phyloP scores from a whole-genome alignment of 208 protist genomes.

The Acanthamoeba culbertsoni region DNA sequence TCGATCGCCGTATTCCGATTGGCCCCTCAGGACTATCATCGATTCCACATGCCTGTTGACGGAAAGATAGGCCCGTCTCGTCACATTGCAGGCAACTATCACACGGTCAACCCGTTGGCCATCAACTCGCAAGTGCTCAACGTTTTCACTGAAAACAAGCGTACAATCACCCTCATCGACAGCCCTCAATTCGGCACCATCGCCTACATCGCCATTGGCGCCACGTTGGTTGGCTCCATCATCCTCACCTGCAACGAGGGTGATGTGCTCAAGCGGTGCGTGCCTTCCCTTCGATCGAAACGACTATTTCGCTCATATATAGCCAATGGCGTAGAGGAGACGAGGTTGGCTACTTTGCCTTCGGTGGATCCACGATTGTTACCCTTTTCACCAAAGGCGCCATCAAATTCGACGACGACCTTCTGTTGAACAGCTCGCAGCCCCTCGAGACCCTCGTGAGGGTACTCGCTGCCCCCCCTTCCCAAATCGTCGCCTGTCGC shows the following conservation, averaged over 20 bases:
- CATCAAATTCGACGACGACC: conserved; percentile 79
- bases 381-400: conserved; percentile 76
- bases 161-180: conserved; percentile 72
- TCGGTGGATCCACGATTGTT: conserved; percentile 84
- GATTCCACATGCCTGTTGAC: conserved; percentile 79
- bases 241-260: conserved; percentile 67
- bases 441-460: conserved; percentile 37
- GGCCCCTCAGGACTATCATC: conserved; percentile 85
- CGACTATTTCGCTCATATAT: too few species aligned
- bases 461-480: background rate
- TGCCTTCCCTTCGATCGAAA: too few species aligned
- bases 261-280: background rate
- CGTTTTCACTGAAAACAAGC: conserved; percentile 84
- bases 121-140: conserved; percentile 72
- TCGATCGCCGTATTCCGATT: conserved; percentile 64
- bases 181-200: conserved; percentile 75
- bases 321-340: too few species aligned
- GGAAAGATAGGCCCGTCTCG: conserved; percentile 62
- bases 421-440: conserved; percentile 74
- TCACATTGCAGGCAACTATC: conserved; percentile 38
- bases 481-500: background rate
- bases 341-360: conserved; percentile 86
- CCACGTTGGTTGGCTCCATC: conserved; percentile 83
- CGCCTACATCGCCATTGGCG: conserved; percentile 66
- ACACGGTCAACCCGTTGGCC: conserved; percentile 76